Conservation (phyloP, 2,329 filamentous ascomycete species). For the Fusarium nelsonii region DNA sequence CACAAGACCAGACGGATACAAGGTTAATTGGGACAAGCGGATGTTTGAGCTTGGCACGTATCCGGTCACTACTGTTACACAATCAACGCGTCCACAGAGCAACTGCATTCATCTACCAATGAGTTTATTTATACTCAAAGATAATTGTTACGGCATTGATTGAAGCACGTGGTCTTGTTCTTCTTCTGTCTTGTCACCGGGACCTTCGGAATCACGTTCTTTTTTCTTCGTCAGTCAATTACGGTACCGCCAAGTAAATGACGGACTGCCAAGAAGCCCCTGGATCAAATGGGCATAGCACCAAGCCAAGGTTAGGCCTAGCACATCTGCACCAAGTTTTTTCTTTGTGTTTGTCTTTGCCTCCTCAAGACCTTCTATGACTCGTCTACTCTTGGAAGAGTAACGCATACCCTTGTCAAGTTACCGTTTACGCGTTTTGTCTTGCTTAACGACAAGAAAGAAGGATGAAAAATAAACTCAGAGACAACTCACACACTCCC, state of each 20-base stretch:
- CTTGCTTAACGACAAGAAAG: neutral
- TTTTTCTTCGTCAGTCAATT: neutral
- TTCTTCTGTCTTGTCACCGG: neutral
- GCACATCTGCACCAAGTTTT: conserved; percentile 18
- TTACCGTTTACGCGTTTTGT: neutral
- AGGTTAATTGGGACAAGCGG: conserved; percentile 20
- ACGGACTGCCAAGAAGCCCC: conserved; percentile 35
- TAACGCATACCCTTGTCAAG: neutral
- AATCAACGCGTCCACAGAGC: neutral
- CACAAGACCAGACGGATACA: conserved; percentile 5
- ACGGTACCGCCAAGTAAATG: conserved; percentile 23
- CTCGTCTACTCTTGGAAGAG: neutral
- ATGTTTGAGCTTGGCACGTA: conserved; percentile 18
- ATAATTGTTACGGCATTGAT: neutral
- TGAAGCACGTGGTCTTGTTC: neutral
- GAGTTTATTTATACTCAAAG: neutral
- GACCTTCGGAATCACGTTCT: conserved; percentile 19
- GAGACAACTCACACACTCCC: conserved; percentile 6
- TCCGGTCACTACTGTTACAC: neutral
- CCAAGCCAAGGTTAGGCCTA: neutral
- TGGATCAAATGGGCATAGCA: conserved; percentile 36
- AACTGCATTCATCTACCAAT: neutral
- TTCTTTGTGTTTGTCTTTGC: neutral
- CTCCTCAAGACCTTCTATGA: neutral
- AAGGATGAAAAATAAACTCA: neutral